Evolutionary conservation across 2,329 filamentous ascomycete species (phyloP).

Genomic region (Fusarium drepaniforme): DNA sequence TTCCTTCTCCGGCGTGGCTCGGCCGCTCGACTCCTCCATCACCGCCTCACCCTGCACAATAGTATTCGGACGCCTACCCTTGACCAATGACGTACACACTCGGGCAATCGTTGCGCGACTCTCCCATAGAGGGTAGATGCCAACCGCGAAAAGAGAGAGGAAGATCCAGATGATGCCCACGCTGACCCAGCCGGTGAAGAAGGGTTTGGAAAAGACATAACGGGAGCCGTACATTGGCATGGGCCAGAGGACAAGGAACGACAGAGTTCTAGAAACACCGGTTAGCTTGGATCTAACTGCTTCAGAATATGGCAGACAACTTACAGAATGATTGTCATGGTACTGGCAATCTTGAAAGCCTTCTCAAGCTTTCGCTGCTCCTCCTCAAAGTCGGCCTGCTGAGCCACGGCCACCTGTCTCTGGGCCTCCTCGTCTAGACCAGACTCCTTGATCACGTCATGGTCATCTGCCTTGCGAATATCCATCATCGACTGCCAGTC

Average conservation of each 20-base stretch:
- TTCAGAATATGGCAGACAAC: background rate
- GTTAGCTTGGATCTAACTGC: constrained; percentile 12
- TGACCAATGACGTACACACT: constrained; percentile 17
- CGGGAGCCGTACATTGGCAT: constrained; percentile 88
- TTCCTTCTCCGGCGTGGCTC: constrained; percentile 24
- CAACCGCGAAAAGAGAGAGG: constrained; percentile 76
- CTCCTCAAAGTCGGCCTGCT: constrained; percentile 53
- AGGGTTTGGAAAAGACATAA: constrained; percentile 71
- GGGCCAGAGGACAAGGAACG: constrained; percentile 70
- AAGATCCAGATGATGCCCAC: constrained; percentile 81
- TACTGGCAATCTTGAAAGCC: constrained; percentile 60
- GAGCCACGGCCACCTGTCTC: constrained; percentile 26
- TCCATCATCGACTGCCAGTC: constrained; percentile 86
- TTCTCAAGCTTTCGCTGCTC: constrained; percentile 63
- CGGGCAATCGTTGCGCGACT: constrained; percentile 68
- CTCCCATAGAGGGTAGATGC: constrained; percentile 84
- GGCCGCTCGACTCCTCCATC: constrained; percentile 9
- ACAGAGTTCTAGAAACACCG: constrained; percentile 62
- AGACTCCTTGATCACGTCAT: constrained; percentile 74
- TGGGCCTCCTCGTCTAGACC: constrained; percentile 58
- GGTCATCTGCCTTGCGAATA: constrained; percentile 84
- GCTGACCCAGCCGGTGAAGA: constrained; percentile 80
- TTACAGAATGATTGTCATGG: constrained; percentile 46
- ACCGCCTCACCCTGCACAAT: constrained; percentile 21
- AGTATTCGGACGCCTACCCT: constrained; percentile 23